phyloP scores from a whole-genome alignment of 1,284 basidiomycete genomes.

The Cerioporus squamosus region DNA sequence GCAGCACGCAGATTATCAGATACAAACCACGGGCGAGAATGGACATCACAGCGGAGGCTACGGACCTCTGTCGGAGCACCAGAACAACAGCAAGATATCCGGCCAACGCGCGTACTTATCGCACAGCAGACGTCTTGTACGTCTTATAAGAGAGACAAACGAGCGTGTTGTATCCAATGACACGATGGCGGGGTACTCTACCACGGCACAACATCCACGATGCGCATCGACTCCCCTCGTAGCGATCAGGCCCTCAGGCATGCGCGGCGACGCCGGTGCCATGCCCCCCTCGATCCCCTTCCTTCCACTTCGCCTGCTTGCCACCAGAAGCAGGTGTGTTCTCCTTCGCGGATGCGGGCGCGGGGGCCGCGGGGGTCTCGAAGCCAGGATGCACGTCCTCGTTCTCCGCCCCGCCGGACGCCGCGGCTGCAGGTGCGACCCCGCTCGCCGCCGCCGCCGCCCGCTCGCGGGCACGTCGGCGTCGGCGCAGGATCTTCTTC shows the following conservation, averaged over 20 bases:
- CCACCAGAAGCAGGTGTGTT: constrained; percentile 22
- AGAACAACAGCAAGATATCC: too few relatives aligned
- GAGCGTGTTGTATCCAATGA: neutral
- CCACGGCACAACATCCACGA: neutral
- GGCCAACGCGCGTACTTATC: too few relatives aligned
- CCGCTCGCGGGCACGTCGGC: constrained; percentile 77
- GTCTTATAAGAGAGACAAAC: neutral
- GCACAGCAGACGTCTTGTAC: too few relatives aligned
- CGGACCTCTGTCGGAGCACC: too few relatives aligned
- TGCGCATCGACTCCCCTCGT: neutral
- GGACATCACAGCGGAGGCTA: too few relatives aligned
- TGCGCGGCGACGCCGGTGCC: constrained; percentile 6
- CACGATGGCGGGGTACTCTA: neutral
- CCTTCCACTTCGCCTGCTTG: constrained; percentile 31
- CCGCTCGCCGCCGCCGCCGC: constrained; percentile 56
- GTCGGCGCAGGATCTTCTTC: constrained; percentile 77
- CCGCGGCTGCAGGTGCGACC: constrained; percentile 31
- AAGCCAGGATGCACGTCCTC: constrained; percentile 43
- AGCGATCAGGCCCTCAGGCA: constrained; percentile 2
- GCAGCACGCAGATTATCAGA: neutral
- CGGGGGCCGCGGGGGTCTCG: constrained; percentile 25
- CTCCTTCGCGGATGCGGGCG: constrained; percentile 9
- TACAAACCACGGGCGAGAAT: neutral
- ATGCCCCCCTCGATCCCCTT: constrained; percentile 28
- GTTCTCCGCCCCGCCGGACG: constrained; percentile 37